Evolutionary conservation across 2,329 filamentous ascomycete species (phyloP), one percentile per base, ranked within the genome.

Genomic region (Neobulgaria alba): DNA sequence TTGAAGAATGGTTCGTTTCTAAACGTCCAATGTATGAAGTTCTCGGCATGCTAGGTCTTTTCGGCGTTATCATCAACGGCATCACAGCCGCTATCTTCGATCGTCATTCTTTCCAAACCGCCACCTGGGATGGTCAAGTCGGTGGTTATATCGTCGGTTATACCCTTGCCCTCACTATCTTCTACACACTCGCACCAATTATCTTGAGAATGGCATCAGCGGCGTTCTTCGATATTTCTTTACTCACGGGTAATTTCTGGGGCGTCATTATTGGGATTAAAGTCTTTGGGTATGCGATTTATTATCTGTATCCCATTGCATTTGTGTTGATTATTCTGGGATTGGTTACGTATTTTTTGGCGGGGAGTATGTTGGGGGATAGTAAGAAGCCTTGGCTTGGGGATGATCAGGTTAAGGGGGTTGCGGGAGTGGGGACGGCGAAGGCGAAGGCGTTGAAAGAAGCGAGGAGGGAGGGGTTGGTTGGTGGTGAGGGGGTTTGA

Each of bases 201-300:
- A 73, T 98, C 48, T 81, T 96, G 64, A 85, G 92, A 50, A 83
- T 96, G 67, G 84, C 84, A 19, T 85, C 78, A 12, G 92, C 92
- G 2, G 90, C 89, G 15, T 95, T 98, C 66, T 93, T 95, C 70
- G 94, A 98, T 64, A 94, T 96, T 57, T 90, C 84, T 5, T 69
- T 98, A 50, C 71, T 98, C 45, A 96, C 92, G 2, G 86, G 81
- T 54, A 95, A 94, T 66, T 96, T 96, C 67, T 98, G 92, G 92
- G 89, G 88, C 50, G 83, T 94, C 47, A 83, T 93, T 52, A 90
- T 98, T 54, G 92, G 92, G 36, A 77, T 93, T 52, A 75, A 81
- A 59, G 85, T 96, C 36, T 94, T 98, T 57, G 77, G 82, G 33
- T 76, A 84, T 54, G 64, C 64, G 30, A 77, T 98, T 43, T 85